Evolutionary conservation across 1,139 yeast species (phyloP).

Genomic region (Nakaseomyces kungkrabaensis): DNA sequence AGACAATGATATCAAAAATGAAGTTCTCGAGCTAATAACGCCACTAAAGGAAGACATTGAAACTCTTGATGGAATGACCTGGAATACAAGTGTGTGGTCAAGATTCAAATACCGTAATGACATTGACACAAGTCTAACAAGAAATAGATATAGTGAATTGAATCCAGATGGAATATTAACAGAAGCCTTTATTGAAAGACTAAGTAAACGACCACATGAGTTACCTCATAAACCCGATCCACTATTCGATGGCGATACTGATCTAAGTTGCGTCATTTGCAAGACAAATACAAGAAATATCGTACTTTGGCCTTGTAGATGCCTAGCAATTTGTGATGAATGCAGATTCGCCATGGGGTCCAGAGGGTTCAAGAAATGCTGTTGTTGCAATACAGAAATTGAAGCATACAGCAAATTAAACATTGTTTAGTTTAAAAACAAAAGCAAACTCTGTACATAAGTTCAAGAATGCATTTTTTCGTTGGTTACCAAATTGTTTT

Average conservation of each 20-base stretch:
- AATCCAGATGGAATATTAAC: constrained; percentile 24
- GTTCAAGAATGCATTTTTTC: too few relatives aligned
- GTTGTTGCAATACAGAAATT: constrained; percentile 72
- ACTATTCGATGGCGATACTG: constrained; percentile 11
- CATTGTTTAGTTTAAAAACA: constrained; percentile 14
- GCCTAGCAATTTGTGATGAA: constrained; percentile 78
- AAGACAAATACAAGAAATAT: constrained; percentile 65
- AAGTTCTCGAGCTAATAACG: constrained; percentile 1
- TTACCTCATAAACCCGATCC: not conserved
- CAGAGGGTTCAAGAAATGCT: constrained; percentile 70
- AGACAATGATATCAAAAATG: not conserved
- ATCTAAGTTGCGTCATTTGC: constrained; percentile 62
- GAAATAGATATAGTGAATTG: constrained; percentile 26
- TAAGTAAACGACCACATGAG: not conserved
- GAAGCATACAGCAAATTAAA: constrained; percentile 44
- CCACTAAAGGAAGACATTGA: constrained; percentile 4
- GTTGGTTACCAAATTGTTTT: too few relatives aligned
- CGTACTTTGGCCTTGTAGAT: constrained; percentile 87
- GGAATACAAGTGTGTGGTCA: constrained; percentile 27
- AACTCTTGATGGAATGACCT: constrained; percentile 12
- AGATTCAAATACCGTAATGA: constrained; percentile 4
- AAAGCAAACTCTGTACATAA: too few relatives aligned
- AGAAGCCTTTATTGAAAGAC: constrained; percentile 21
- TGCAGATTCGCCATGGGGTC: constrained; percentile 71
- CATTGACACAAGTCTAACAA: constrained; percentile 24